These are phyloP conservation scores for Agaricus subrufescens DNA, from an alignment of 768 basidiomycete genomes.

Conservation along the genomic window DNA sequence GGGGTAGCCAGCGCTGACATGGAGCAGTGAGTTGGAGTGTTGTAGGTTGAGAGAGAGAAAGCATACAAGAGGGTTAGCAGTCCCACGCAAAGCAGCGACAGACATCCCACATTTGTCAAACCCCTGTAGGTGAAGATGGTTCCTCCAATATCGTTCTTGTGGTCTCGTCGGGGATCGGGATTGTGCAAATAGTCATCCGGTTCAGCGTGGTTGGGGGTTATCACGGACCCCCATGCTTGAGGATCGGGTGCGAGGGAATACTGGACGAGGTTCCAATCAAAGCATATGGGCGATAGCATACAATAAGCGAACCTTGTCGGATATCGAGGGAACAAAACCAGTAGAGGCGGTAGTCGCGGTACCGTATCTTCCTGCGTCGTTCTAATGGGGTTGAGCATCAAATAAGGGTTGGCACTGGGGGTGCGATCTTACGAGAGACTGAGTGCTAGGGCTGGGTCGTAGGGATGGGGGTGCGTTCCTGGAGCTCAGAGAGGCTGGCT, in stretches of 20 bases:
- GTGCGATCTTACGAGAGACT: conserved; percentile 34
- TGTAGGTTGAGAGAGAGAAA: neutral
- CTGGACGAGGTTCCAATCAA: conserved; percentile 27
- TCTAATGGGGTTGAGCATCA: conserved; percentile 19
- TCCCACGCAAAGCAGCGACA: conserved; percentile 49
- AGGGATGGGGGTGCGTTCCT: conserved; percentile 2
- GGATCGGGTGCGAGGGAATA: conserved; percentile 76
- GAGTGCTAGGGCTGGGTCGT: conserved; percentile 24
- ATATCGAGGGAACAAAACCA: conserved; percentile 38
- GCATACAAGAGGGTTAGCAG: conserved; percentile 59
- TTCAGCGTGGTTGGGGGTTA: conserved; percentile 52
- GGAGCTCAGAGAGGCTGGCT: neutral
- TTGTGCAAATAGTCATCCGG: conserved; percentile 72
- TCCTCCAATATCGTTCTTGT: conserved; percentile 52
- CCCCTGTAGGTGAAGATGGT: conserved; percentile 67
- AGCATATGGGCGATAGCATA: neutral
- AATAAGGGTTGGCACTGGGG: neutral
- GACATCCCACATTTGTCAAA: conserved; percentile 65
- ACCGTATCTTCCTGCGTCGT: conserved; percentile 35
- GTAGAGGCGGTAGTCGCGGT: conserved; percentile 21
- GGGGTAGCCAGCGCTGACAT: conserved; percentile 57
- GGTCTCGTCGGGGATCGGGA: conserved; percentile 61
- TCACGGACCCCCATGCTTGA: conserved; percentile 63
- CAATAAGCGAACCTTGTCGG: conserved; percentile 44
- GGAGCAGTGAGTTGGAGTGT: neutral